Conservation (phyloP, 23 red algal species). For the Gracilaria gracilis region DNA sequence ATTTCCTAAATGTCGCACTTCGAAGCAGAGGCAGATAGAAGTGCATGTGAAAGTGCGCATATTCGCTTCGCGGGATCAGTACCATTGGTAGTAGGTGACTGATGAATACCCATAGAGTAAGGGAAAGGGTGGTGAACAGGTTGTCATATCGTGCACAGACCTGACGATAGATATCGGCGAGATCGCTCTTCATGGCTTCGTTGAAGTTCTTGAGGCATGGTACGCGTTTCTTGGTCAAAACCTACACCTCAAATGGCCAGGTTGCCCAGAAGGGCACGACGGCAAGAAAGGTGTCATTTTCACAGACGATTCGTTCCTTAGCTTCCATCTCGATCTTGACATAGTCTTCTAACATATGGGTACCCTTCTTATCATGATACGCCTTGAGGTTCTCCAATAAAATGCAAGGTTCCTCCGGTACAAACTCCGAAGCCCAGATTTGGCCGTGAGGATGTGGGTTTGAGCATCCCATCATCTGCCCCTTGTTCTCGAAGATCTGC, state of each 20-base stretch:
- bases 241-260: constrained; percentile 94
- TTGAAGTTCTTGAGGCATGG: constrained; percentile 72
- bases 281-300: constrained; percentile 85
- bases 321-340: constrained; percentile 70
- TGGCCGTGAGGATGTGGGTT: constrained; percentile 98
- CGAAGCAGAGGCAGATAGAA: constrained; percentile 96
- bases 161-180: constrained; percentile 93
- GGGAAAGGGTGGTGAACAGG: constrained; percentile 91
- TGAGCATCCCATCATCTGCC: constrained; percentile 96
- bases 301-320: constrained; percentile 87
- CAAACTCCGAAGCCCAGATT: constrained; percentile 92
- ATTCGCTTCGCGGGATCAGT: constrained; percentile 40
- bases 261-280: constrained; percentile 98
- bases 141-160: constrained; percentile 96
- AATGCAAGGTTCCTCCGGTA: constrained; percentile 80
- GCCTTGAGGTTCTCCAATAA: constrained; percentile 69
- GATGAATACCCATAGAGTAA: constrained; percentile 95
- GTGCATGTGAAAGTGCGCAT: constrained; percentile 91
- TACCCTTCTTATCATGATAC: constrained; percentile 66
- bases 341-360: constrained; percentile 88
- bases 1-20: constrained; percentile 92
- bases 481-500: constrained; percentile 99
- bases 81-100: constrained; percentile 75
- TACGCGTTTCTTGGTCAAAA: constrained; percentile 63
- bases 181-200: constrained; percentile 57